Evolutionary conservation across 139 green algal genomes (phyloP), one percentile per base, ranked within the genome.

Genomic region (Pseudopediastrum boryanum): DNA sequence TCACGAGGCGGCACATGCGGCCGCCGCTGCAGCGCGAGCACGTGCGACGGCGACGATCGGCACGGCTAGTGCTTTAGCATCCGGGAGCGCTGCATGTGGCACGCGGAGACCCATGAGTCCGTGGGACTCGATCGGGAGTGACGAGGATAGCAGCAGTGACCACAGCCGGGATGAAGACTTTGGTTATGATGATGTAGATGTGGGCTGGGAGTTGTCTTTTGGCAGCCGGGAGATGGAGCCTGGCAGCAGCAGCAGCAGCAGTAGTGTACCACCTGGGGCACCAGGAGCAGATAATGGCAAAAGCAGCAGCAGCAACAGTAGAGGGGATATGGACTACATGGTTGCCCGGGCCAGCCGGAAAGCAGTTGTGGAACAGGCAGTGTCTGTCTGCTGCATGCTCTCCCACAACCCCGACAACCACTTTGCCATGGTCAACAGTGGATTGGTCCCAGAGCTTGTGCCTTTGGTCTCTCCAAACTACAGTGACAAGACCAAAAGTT

Each of bases 381-480:
- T 51, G 44, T 76, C 66, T 44, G 66, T 88, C 16, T 48, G 77
- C 19, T 76, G 74, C 42, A 80, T 88, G 54, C 66, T 88, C 42
- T 43, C 71, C 25, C 82, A 88, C 71, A 88, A 88, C 62, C 76
- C 81, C 23, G 76, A 85, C 77, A 85, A 79, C n/a, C 84, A 88
- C 59, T 88, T 88, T 63, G 44, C 75, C 41, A 61, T 88, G 44
- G 84, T 88, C 12, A 61, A 67, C 4, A 39, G 54, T 31, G 84
- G 84, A 2, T 41, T 69, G 41, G 84, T 88, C 66, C 80, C 80
- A 16, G 58, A 80, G 31, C 65, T 88, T 50, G 59, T 88, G 76
- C 56, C 76, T 33, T 66, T 88, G 71, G 61, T 88, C 7, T 27
- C 27, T 1, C 42, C 48, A 48, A 7, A 12, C 51, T 56, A 54